Percentiles rank a stretch among this genome's conserved stretches.
These are phyloP conservation scores for Plasmodium adleri DNA, from an alignment of 169 alveolate genomes.

Conservation along the genomic window DNA sequence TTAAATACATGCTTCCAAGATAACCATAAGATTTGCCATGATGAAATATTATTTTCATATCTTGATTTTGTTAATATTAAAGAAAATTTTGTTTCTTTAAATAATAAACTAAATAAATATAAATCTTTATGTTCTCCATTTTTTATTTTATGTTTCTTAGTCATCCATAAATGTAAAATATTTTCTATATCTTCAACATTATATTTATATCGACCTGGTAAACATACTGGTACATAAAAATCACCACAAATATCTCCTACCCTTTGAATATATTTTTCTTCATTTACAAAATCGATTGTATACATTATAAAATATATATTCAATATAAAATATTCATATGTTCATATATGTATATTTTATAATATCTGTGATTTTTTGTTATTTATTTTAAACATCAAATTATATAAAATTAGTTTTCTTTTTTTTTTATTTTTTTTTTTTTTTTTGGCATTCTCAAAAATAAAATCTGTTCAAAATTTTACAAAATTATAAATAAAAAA, in stretches of 20 bases:
- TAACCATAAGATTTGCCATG: conserved; percentile 66
- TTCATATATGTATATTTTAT: neutral
- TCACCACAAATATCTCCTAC: conserved; percentile 64
- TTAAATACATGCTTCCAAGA: conserved; percentile 64
- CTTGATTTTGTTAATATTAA: conserved; percentile 49
- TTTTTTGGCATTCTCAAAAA: no score
- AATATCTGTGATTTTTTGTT: no score
- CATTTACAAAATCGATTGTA: conserved; percentile 36
- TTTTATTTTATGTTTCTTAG: conserved; percentile 23
- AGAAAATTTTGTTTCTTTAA: conserved; percentile 65
- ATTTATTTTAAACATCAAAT: no score
- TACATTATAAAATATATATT: conserved; percentile 31
- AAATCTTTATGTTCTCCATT: conserved; percentile 14
- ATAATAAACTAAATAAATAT: conserved; percentile 20
- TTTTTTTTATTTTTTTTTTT: no score
- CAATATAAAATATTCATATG: neutral
- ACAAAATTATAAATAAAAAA: no score
- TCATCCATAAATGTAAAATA: conserved; percentile 54
- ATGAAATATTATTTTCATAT: conserved; percentile 48
- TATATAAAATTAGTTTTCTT: no score
- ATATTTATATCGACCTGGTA: conserved; percentile 59
- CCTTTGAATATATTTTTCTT: conserved; percentile 32
- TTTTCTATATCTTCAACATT: conserved; percentile 60
- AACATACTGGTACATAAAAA: conserved; percentile 40
- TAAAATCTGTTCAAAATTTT: no score